Evolutionary conservation across 306 rosid species (phyloP), one percentile per base, ranked within the genome.

Genomic region (Inga laurina): DNA sequence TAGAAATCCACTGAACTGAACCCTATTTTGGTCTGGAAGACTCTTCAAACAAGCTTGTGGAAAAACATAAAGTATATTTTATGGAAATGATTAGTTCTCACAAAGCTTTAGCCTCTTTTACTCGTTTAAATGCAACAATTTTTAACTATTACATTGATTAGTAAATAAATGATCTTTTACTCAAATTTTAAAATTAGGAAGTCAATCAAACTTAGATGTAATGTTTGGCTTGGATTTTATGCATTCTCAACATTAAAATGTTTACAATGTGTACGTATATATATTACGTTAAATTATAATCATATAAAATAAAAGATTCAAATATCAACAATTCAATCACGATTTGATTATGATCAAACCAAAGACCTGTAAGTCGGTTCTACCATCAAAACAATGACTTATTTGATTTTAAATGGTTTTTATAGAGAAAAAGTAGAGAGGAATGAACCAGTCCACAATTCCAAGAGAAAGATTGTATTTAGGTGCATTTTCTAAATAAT

Each of bases 381-480:
- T 21, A 54, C 21, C 24, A 54, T 54, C 62, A 54, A 54, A 54
- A 19, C 62, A 54, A 54, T 54, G 62, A 54, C 24, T 54, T 5
- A 5, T 16, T 54, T 19, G 27, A 54, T 54, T 54, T 18, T 21
- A 52, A 54, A 19, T 54, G 62, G 72, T 21, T 48, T 81, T 65
- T 11, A 21, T 45, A 16, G 37, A 45, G 59, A 32, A 7, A 7
- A 75, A 72, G 62, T 32, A 59, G 4, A 7, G 41, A 14, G 48
- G 16, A n/a, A 65, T 84, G 70, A 77, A 72, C 10, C 4, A 49
- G 51, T 76, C 39, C 22, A 70, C 62, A 76, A 73, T 44, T 57
- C 45, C 13, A 6, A 35, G 9, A 71, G 48, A 32, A 77, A 46
- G 43, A 14, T 69, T 32, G 44, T n/a, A 69, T 41, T 54, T 27